These are phyloP conservation scores for Coprinopsis marcescibilis DNA, from an alignment of 768 basidiomycete genomes.

Conservation along the genomic window DNA sequence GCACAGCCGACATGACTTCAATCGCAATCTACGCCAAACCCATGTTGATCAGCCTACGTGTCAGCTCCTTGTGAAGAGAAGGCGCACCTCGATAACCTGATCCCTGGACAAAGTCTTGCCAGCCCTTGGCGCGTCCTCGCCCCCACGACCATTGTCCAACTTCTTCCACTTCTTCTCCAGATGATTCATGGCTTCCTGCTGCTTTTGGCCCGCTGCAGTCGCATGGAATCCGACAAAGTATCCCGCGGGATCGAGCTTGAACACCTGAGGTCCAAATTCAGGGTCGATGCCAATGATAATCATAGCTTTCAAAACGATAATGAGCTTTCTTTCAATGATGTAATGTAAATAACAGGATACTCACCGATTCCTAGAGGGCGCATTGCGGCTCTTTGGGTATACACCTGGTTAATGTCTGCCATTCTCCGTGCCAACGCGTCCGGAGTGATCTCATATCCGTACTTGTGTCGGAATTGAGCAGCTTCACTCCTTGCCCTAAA, in stretches of 20 bases:
- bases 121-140: constrained; percentile 71
- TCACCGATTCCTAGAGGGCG: constrained; percentile 91
- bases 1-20: constrained; percentile 89
- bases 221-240: constrained; percentile 99
- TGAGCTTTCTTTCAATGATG: neutral
- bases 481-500: constrained; percentile 82
- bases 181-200: constrained; percentile 98
- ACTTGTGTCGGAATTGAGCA: constrained; percentile 91
- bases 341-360: constrained; percentile 19
- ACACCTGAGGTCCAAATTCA: constrained; percentile 91
- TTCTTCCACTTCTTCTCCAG: constrained; percentile 99
- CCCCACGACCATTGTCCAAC: constrained; percentile 70
- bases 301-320: constrained; percentile 58
- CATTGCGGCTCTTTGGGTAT: constrained; percentile 97
- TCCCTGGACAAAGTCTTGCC: constrained; percentile 66
- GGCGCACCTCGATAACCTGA: constrained; percentile 84
- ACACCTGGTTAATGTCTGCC: constrained; percentile 98
- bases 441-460: constrained; percentile 96
- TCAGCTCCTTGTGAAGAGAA: neutral
- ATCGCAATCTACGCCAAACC: constrained; percentile 68
- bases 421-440: constrained; percentile 91
- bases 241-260: constrained; percentile 97
- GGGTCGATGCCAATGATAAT: constrained; percentile 90
- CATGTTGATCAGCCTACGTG: neutral
- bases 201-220: constrained; percentile 92